Evolutionary conservation across 495 filamentous ascomycete genomes (phyloP).

Genomic region (Chaetomium tenue): DNA sequence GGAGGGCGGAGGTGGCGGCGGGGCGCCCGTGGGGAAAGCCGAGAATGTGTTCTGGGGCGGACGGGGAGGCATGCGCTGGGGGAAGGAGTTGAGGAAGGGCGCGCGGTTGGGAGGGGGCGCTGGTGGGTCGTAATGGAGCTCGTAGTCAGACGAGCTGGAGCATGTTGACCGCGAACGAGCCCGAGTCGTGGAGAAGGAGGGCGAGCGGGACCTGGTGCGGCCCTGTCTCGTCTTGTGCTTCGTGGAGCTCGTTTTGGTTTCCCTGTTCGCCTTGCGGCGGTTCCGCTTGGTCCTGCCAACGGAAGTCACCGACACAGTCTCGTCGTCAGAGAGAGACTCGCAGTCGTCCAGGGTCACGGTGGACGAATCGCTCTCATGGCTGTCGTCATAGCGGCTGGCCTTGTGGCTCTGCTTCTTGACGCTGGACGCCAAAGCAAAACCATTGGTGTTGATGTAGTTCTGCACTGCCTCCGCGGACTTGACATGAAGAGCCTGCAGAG

Average conservation of each 20-base stretch:
- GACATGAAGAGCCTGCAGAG: slow-evolving; percentile 34
- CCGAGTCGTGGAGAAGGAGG: slow-evolving; percentile 20
- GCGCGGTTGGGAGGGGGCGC: not conserved
- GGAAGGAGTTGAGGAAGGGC: slow-evolving; percentile 3
- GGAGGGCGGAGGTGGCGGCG: slow-evolving; percentile 7
- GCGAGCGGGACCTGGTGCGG: slow-evolving; percentile 27
- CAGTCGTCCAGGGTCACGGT: slow-evolving; percentile 34
- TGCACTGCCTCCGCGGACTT: slow-evolving; percentile 42
- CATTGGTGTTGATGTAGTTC: slow-evolving; percentile 39
- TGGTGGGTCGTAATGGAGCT: not conserved
- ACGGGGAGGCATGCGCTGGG: not conserved
- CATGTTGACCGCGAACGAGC: slow-evolving; percentile 32
- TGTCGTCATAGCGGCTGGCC: slow-evolving; percentile 21
- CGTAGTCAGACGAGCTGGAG: slow-evolving; percentile 5
- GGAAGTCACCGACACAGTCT: slow-evolving; percentile 29
- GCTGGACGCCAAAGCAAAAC: slow-evolving; percentile 33
- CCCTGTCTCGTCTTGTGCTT: slow-evolving; percentile 19
- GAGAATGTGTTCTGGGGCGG: not conserved
- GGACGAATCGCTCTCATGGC: slow-evolving; percentile 29
- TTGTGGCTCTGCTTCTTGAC: slow-evolving; percentile 20
- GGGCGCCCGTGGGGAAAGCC: not conserved
- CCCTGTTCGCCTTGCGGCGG: slow-evolving; percentile 10
- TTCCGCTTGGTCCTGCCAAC: slow-evolving; percentile 12
- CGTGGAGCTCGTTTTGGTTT: not conserved
- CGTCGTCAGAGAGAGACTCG: slow-evolving; percentile 36